phyloP scores from a whole-genome alignment of 306 rosid genomes.

The Geum urbanum region DNA sequence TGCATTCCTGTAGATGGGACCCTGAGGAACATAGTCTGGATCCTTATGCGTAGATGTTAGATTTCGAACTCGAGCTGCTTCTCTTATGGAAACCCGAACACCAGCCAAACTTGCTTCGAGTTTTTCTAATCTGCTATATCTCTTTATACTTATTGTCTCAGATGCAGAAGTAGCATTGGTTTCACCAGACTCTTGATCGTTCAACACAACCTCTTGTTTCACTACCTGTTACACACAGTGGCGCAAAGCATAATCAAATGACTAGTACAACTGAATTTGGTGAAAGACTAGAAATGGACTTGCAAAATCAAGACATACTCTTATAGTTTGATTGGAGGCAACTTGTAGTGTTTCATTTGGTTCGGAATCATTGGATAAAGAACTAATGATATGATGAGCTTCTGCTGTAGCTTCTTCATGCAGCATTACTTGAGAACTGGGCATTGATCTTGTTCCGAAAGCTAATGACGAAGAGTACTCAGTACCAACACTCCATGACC shows the following conservation, averaged over 20 bases:
- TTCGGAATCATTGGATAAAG: constrained; percentile 6
- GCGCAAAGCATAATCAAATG: too few species aligned
- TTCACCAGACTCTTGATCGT: background rate
- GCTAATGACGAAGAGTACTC: background rate
- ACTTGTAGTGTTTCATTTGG: constrained; percentile 9
- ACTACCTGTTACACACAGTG: constrained; percentile 7
- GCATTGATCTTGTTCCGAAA: background rate
- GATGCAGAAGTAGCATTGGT: background rate
- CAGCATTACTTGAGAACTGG: background rate
- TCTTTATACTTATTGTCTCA: background rate
- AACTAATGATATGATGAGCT: constrained; percentile 1
- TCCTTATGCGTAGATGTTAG: constrained; percentile 31
- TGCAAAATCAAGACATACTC: background rate
- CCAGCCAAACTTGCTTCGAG: constrained; percentile 37
- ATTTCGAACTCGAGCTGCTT: constrained; percentile 34
- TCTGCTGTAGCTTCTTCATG: constrained; percentile 1
- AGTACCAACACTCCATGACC: constrained; percentile 20
- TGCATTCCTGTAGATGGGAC: constrained; percentile 41
- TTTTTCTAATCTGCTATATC: constrained; percentile 20
- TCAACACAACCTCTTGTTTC: constrained; percentile 7
- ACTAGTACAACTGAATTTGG: background rate
- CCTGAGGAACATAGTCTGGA: constrained; percentile 37
- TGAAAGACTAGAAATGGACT: background rate
- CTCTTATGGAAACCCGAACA: constrained; percentile 36
- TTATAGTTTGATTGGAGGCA: background rate